phyloP scores from a whole-genome alignment of 2,329 filamentous ascomycete genomes.

The Thielaviopsis musarum region DNA sequence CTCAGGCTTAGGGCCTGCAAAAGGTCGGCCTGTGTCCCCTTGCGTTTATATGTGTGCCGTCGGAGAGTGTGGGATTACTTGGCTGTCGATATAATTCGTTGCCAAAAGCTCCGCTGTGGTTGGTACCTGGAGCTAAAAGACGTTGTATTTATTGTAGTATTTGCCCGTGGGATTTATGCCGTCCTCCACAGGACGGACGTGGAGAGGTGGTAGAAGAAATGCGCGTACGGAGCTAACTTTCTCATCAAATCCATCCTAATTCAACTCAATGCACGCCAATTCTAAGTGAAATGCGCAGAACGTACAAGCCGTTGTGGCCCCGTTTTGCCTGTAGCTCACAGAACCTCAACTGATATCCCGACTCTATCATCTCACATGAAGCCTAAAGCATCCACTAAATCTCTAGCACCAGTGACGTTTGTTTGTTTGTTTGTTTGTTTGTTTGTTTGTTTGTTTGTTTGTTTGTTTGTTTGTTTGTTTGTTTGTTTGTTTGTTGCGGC shows the following conservation, averaged over 20 bases:
- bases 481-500: background rate
- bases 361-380: too few relatives aligned
- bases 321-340: too few relatives aligned
- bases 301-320: background rate
- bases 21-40: background rate
- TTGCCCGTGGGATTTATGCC: background rate
- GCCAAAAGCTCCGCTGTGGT: background rate
- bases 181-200: background rate
- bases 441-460: background rate
- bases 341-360: too few relatives aligned
- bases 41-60: background rate
- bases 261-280: background rate
- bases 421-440: background rate
- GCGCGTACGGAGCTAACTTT: background rate
- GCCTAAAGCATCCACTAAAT: too few relatives aligned
- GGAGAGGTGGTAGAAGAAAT: background rate
- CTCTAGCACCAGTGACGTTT: too few relatives aligned
- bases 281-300: background rate
- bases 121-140: background rate
- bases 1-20: background rate
- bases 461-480: background rate
- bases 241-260: background rate
- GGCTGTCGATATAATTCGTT: background rate
- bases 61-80: background rate
- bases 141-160: background rate